Evolutionary conservation across 306 rosid species (phyloP), one percentile per base, ranked within the genome.

Genomic region (Biancaea sappan): DNA sequence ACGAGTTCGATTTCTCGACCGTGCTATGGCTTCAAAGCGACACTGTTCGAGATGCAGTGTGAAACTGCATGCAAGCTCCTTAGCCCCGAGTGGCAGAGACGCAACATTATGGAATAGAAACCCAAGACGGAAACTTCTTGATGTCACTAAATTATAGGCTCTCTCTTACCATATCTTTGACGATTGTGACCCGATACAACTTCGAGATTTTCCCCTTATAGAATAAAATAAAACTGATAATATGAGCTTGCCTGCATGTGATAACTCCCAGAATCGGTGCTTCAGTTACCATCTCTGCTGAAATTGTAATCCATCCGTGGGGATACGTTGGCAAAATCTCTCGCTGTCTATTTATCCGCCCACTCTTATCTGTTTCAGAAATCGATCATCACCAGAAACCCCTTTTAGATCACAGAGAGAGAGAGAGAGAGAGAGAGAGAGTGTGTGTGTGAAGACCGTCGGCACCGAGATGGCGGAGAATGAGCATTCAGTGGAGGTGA

Each of bases 401-500:
- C 47, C 11, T n/a, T 21, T 35, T 14, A 19, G 48, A 62, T 19
- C 68, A 32, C 24, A 34, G 65, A n/a, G 28, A 4, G 48, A 19
- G n/a, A n/a, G n/a, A n/a, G n/a, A n/a, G n/a, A n/a, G n/a, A n/a
- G n/a, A n/a, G n/a, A n/a, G n/a, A n/a, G n/a, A n/a, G n/a, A n/a
- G n/a, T n/a, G n/a, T n/a, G n/a, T n/a, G n/a, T n/a, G 50, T 37
- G 68, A 62, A 64, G 52, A 40, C 35, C 53, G 3, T 64, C 35
- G 22, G 52, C 32, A 14, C 5, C 31, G 38, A 41, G 41, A 87
- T 87, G 91, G 82, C 40, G n/a, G 85, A 84, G 79, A 62, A 72
- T 66, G 86, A 41, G 65, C 66, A 60, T 19, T 72, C 64, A 18
- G 89, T 76, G 77, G 93, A 92, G 74, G 91, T 77, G 72, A 92